A percentile compares a stretch with the other conserved stretches of the same genome.
Conservation (phyloP, 2,329 filamentous ascomycete species). For the Penicillium glabrum region DNA sequence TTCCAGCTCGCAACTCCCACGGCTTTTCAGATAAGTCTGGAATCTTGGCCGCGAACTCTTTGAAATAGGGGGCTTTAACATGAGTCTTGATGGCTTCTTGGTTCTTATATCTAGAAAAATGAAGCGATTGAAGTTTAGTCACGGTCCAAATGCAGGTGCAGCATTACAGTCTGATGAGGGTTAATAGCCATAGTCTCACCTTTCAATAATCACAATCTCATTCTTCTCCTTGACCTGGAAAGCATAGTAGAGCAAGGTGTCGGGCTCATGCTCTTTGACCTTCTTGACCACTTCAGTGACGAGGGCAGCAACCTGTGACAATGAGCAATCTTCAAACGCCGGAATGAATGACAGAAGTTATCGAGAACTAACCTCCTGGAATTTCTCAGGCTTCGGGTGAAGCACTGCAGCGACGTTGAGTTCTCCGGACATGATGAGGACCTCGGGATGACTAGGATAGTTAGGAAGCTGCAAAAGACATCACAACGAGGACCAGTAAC, state of each 20-base stretch:
- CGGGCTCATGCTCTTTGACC: conserved; percentile 33
- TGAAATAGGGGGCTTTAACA: conserved; percentile 24
- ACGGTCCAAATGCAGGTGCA: neutral
- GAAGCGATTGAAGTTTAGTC: neutral
- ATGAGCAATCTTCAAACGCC: neutral
- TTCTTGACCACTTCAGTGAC: conserved; percentile 27
- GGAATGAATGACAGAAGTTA: neutral
- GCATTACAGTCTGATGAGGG: neutral
- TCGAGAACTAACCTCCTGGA: conserved; percentile 27
- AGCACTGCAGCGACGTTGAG: conserved; percentile 32
- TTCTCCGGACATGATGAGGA: conserved; percentile 29
- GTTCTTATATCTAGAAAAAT: conserved; percentile 25
- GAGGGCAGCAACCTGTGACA: conserved; percentile 24
- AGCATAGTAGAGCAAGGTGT: conserved; percentile 32
- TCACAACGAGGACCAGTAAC: neutral
- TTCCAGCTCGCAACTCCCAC: conserved; percentile 24
- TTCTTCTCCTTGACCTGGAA: conserved; percentile 26
- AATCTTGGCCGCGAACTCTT: conserved; percentile 20
- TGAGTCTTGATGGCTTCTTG: conserved; percentile 25
- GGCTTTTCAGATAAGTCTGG: conserved; percentile 21
- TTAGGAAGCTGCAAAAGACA: neutral
- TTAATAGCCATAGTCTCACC: conserved; percentile 17
- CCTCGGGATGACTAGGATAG: neutral
- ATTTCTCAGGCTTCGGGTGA: conserved; percentile 31
- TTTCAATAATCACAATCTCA: conserved; percentile 35